These are phyloP conservation scores for Arthrinium puccinioides DNA, from an alignment of 2,329 filamentous ascomycete species.

Conservation along the genomic window DNA sequence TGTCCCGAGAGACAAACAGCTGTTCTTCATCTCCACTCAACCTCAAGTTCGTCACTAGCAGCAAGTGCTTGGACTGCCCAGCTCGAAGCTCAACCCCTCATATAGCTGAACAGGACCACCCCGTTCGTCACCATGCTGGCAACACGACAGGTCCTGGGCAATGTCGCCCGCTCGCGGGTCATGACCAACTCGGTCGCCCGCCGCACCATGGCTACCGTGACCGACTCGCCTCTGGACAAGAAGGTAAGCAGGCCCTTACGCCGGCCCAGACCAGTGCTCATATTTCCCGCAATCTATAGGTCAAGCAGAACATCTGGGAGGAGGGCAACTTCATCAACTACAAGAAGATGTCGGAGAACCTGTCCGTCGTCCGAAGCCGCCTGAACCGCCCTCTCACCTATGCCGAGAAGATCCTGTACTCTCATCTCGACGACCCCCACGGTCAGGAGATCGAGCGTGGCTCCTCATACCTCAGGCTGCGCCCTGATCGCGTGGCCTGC, in stretches of 20 bases:
- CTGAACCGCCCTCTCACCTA: slow-evolving; percentile 91
- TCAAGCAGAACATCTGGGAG: slow-evolving; percentile 96
- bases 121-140: slow-evolving; percentile 54
- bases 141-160: slow-evolving; percentile 63
- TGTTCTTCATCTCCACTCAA: slow-evolving; percentile 20
- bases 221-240: slow-evolving; percentile 78
- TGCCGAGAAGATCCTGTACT: slow-evolving; percentile 98
- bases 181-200: slow-evolving; percentile 55
- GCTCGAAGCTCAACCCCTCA: slow-evolving; percentile 6
- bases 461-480: slow-evolving; percentile 90
- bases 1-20: slow-evolving; percentile 22
- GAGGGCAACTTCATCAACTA: slow-evolving; percentile 98
- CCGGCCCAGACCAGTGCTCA: background rate
- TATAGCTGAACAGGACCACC: slow-evolving; percentile 17
- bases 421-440: slow-evolving; percentile 94
- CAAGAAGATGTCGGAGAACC: slow-evolving; percentile 98
- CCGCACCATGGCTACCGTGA: slow-evolving; percentile 73
- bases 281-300: slow-evolving; percentile 30
- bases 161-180: slow-evolving; percentile 48
- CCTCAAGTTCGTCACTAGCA: slow-evolving; percentile 7
- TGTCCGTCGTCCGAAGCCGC: slow-evolving; percentile 79
- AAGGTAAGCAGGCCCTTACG: slow-evolving; percentile 54
- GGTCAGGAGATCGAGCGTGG: slow-evolving; percentile 95
- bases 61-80: slow-evolving; percentile 24
- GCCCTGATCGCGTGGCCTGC: slow-evolving; percentile 95